These are phyloP conservation scores for Zopfia rhizophila DNA, from an alignment of 2,329 filamentous ascomycete species.

Conservation along the genomic window DNA sequence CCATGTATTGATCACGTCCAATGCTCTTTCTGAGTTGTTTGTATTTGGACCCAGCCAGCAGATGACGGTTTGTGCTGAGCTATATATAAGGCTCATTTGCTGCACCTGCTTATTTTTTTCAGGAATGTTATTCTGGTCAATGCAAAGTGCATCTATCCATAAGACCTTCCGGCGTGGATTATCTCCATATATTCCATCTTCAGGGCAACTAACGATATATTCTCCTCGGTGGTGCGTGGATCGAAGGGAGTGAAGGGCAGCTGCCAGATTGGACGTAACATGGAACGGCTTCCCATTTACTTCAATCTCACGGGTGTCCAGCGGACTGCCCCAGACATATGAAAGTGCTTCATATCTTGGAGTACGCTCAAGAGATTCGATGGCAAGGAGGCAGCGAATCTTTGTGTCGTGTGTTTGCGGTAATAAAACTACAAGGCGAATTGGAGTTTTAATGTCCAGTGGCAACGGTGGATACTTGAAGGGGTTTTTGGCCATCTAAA, in stretches of 20 bases:
- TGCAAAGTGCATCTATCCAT: constrained; percentile 35
- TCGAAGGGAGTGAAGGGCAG: constrained; percentile 15
- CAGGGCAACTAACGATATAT: no score
- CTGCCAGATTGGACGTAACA: constrained; percentile 14
- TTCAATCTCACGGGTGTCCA: constrained; percentile 2
- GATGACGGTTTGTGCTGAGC: constrained; percentile 1
- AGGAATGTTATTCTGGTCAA: constrained; percentile 22
- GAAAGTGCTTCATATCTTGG: constrained; percentile 18
- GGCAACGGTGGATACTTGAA: no score
- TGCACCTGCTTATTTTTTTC: constrained; percentile 27
- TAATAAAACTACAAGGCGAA: no score
- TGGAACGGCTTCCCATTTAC: constrained; percentile 11
- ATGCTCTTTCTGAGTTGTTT: neutral
- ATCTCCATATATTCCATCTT: no score
- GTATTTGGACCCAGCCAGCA: constrained; percentile 28
- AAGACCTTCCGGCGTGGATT: no score
- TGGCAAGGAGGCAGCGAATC: no score
- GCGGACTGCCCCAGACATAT: constrained; percentile 18
- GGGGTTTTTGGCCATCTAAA: no score
- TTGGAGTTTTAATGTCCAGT: no score
- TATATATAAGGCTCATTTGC: constrained; percentile 26
- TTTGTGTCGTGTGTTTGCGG: no score
- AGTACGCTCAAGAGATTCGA: no score
- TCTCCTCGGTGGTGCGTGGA: neutral
- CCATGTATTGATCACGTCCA: no score